A percentile compares a stretch with the other conserved stretches of the same genome.
These are phyloP conservation scores for Alnus rubra DNA, from an alignment of 306 rosid species.

Conservation along the genomic window DNA sequence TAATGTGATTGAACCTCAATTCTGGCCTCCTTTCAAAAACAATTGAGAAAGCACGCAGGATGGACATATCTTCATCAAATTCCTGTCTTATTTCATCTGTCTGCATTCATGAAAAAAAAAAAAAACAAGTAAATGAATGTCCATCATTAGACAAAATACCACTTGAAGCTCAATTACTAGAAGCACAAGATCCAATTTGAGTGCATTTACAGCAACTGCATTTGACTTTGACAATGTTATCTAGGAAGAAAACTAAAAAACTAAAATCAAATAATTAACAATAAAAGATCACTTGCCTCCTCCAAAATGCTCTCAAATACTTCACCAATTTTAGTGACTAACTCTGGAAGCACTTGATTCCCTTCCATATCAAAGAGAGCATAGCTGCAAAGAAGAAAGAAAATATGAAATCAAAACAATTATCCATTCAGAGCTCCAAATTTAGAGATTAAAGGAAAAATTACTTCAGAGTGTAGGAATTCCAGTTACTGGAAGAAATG, in stretches of 20 bases:
- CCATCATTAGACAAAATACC: not conserved
- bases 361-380: slow-evolving; percentile 70
- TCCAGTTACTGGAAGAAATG: not conserved
- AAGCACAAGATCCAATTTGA: slow-evolving; percentile 3
- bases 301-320: too few relatives aligned
- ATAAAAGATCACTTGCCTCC: too few relatives aligned
- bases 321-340: too few relatives aligned
- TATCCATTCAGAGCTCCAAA: slow-evolving; percentile 18
- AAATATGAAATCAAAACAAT: not conserved
- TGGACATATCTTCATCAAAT: too few relatives aligned
- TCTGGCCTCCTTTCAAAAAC: too few relatives aligned
- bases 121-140: too few relatives aligned
- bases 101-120: too few relatives aligned
- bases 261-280: too few relatives aligned
- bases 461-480: not conserved
- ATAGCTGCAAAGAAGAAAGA: slow-evolving; percentile 51
- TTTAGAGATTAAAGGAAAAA: not conserved
- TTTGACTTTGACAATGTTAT: slow-evolving; percentile 4
- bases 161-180: not conserved
- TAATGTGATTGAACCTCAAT: too few relatives aligned
- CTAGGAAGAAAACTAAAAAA: slow-evolving; percentile 2
- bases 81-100: too few relatives aligned
- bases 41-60: too few relatives aligned
- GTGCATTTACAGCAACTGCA: not conserved
- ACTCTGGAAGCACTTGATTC: too few relatives aligned